These are phyloP conservation scores for Aspergillus tubingensis DNA, from an alignment of 2,329 filamentous ascomycete species.

Conservation along the genomic window DNA sequence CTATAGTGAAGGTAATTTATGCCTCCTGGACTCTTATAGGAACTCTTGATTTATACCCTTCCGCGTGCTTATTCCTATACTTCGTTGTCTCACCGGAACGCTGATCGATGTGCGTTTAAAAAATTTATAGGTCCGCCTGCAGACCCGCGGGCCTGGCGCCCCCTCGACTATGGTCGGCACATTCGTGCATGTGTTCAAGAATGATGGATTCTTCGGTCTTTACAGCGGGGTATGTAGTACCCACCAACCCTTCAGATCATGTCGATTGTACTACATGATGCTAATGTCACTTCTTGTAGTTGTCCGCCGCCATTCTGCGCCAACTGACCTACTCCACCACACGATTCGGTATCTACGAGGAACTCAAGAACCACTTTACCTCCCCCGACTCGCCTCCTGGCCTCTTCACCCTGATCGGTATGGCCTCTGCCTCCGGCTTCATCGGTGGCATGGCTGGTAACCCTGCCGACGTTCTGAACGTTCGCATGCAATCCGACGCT, in stretches of 20 bases:
- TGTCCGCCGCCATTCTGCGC: conserved; percentile 88
- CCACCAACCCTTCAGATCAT: too few species aligned
- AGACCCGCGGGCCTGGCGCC: conserved; percentile 75
- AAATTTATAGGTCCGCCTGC: conserved; percentile 71
- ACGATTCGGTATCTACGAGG: conserved; percentile 94
- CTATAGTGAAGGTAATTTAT: conserved; percentile 56
- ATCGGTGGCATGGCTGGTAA: conserved; percentile 88
- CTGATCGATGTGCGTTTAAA: conserved; percentile 17
- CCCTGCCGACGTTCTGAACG: conserved; percentile 93
- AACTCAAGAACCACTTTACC: conserved; percentile 74
- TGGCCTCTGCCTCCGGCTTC: conserved; percentile 82
- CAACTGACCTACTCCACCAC: conserved; percentile 96
- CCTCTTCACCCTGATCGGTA: conserved; percentile 74
- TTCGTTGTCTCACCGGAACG: conserved; percentile 11
- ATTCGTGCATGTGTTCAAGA: conserved; percentile 75
- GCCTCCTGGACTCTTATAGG: not conserved
- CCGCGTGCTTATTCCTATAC: conserved; percentile 1
- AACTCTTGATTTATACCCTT: not conserved
- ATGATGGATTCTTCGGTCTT: conserved; percentile 75
- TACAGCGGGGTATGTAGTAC: conserved; percentile 70
- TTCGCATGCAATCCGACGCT: conserved; percentile 95
- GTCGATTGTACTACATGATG: too few species aligned
- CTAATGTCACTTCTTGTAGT: conserved; percentile 41
- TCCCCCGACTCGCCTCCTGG: conserved; percentile 59
- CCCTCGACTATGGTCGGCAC: conserved; percentile 83